phyloP scores from a whole-genome alignment of 331 rosid genomes.

The Pyrus hybrid region DNA sequence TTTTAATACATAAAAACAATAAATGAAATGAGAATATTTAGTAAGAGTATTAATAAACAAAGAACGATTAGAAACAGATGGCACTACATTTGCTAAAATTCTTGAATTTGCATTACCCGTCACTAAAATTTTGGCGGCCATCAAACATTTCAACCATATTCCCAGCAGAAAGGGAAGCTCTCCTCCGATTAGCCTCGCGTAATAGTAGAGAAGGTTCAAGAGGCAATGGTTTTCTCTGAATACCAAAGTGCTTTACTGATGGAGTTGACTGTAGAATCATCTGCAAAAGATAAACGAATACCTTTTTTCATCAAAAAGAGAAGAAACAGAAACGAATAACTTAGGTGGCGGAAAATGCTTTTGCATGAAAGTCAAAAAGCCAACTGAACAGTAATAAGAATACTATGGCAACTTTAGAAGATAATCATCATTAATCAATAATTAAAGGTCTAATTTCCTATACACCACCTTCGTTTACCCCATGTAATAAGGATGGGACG shows the following conservation, averaged over 20 bases:
- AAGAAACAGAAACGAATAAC: not conserved
- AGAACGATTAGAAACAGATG: conserved; percentile 8
- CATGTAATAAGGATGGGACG: not conserved
- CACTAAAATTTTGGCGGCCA: conserved; percentile 43
- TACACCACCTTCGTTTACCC: not conserved
- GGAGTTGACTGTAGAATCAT: conserved; percentile 72
- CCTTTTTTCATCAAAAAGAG: not conserved
- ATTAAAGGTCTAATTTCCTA: not conserved
- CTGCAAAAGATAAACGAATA: conserved; percentile 30
- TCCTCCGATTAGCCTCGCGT: conserved; percentile 93
- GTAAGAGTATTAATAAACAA: not conserved
- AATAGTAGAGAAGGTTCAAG: conserved; percentile 89
- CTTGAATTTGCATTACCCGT: conserved; percentile 50
- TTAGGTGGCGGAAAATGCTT: not conserved
- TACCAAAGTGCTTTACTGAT: conserved; percentile 63
- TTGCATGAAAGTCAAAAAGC: not conserved
- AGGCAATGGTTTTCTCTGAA: conserved; percentile 86
- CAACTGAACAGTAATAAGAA: not conserved
- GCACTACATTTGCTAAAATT: conserved; percentile 2
- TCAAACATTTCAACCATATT: conserved; percentile 71
- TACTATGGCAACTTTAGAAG: not conserved
- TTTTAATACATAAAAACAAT: conserved; percentile 3
- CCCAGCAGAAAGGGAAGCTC: conserved; percentile 98
- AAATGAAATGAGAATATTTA: not conserved
- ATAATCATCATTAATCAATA: not conserved